Evolutionary conservation across 2,329 filamentous ascomycete genomes (phyloP), one percentile per base, ranked within the genome.

Genomic region (Neonectria magnoliae): DNA sequence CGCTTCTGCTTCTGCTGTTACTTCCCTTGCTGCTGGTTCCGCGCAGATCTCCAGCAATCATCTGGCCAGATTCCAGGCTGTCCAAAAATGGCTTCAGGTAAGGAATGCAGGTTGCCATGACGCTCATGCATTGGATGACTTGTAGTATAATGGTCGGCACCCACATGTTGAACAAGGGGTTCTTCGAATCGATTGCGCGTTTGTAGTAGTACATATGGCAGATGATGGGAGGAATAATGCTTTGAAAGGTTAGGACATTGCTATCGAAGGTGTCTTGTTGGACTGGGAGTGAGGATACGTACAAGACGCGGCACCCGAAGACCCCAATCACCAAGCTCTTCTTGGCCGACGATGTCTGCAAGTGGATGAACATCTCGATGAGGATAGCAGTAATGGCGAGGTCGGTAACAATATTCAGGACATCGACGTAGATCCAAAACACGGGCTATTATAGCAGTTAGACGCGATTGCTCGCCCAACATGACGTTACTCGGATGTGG

Each of bases 21-120:
- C 51, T 68, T 8, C 60, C 58, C 55, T 60, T 67, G 56, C 59
- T 63, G 11, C 41, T 60, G 5, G 64, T 52, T 56, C 64, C 64
- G 7, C 58, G 48, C 8, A 66, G 41, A 9, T 72, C 66, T 14
- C 69, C 68, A 10, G 66, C 64, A 2, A 27, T 54, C 67, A 71
- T 70, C 50, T 70, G 70, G 2, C 70, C 70, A 2, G 69, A 70
- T 18, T 72, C 64, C 8, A 72, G 44, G 51, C 66, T 71, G 31
- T 73, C 62, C 18, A 73, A 47, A 56, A 73, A 70, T 1, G 68
- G 71, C 53, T 69, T 71, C 22, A 73, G 65, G 45, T 67, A 67
- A 18, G 71, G 68, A 3, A 71, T 65, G 57, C 71, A 73, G 7
- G 68, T 66, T 14, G 66, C 51, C 50, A 69, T 60, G 55, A 71